Conservation (phyloP, 2,329 filamentous ascomycete genomes). For the Penicillium sp. region DNA sequence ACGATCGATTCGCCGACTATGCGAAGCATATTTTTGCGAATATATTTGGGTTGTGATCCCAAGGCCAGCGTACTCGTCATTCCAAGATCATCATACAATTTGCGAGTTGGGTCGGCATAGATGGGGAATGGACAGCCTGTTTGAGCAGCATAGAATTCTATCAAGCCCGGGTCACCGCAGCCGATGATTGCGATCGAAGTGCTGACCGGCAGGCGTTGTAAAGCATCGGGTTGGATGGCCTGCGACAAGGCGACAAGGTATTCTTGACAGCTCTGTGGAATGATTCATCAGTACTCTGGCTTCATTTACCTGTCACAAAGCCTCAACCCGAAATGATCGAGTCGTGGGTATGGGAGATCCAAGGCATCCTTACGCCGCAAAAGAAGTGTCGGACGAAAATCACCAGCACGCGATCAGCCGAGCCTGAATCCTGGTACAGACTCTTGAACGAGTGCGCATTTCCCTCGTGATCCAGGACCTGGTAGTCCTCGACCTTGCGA, state of each 20-base stretch:
- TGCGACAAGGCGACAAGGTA: constrained; percentile 68
- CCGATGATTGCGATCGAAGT: constrained; percentile 73
- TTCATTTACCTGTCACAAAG: background rate
- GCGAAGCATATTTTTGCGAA: constrained; percentile 55
- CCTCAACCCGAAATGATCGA: background rate
- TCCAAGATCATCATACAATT: constrained; percentile 68
- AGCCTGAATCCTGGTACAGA: constrained; percentile 51
- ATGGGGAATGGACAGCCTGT: constrained; percentile 73
- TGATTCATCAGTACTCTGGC: background rate
- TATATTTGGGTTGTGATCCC: constrained; percentile 68
- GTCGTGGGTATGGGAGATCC: background rate
- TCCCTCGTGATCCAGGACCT: constrained; percentile 65
- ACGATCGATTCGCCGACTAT: constrained; percentile 55
- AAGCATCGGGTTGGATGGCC: constrained; percentile 54
- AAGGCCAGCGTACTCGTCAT: constrained; percentile 69
- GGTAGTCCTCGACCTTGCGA: constrained; percentile 16
- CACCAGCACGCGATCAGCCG: constrained; percentile 63
- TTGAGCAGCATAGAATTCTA: constrained; percentile 66
- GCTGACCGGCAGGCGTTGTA: constrained; percentile 50
- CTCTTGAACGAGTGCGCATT: constrained; percentile 65
- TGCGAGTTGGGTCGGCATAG: constrained; percentile 73
- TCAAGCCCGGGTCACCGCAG: constrained; percentile 71
- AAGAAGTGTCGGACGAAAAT: constrained; percentile 82
- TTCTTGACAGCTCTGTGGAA: constrained; percentile 71
- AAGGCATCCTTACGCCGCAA: constrained; percentile 63